These are phyloP conservation scores for Teunomyces gatunensis DNA, from an alignment of 805 yeast genomes.

Conservation along the genomic window DNA sequence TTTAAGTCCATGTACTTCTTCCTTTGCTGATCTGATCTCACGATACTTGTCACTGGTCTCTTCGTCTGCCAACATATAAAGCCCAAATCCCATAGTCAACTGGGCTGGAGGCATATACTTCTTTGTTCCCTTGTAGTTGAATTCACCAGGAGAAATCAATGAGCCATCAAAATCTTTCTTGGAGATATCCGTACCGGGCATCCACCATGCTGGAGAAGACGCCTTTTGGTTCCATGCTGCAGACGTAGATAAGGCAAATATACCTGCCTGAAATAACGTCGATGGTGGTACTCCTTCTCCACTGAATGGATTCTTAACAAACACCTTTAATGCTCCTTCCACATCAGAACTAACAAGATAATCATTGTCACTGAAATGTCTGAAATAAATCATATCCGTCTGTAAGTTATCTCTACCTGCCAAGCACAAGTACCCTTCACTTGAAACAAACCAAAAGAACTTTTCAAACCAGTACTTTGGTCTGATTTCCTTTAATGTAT, in stretches of 20 bases:
- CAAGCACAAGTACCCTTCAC: slow-evolving; percentile 81
- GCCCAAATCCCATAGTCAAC: slow-evolving; percentile 84
- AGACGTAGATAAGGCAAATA: slow-evolving; percentile 75
- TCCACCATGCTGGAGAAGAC: slow-evolving; percentile 82
- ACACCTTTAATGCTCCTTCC: slow-evolving; percentile 70
- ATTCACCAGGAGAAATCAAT: slow-evolving; percentile 59
- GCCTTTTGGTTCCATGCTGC: slow-evolving; percentile 89
- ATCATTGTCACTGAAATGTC: slow-evolving; percentile 74
- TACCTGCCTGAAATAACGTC: slow-evolving; percentile 86
- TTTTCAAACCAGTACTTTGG: slow-evolving; percentile 90
- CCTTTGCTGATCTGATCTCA: slow-evolving; percentile 26
- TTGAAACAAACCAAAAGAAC: slow-evolving; percentile 89
- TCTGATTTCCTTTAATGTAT: slow-evolving; percentile 57
- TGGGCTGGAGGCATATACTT: slow-evolving; percentile 74
- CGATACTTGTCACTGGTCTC: slow-evolving; percentile 41
- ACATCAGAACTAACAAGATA: slow-evolving; percentile 70
- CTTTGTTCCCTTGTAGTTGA: slow-evolving; percentile 55
- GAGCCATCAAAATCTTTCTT: slow-evolving; percentile 64
- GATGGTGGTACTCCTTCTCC: slow-evolving; percentile 79
- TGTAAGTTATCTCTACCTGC: slow-evolving; percentile 85
- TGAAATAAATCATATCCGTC: slow-evolving; percentile 73
- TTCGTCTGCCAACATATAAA: slow-evolving; percentile 69
- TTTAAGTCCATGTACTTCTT: slow-evolving; percentile 38
- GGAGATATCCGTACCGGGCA: slow-evolving; percentile 64
- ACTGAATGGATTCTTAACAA: slow-evolving; percentile 75